Evolutionary conservation across 352 stramenopile species (phyloP).

Genomic region (Phytophthora pseudosyringae): DNA sequence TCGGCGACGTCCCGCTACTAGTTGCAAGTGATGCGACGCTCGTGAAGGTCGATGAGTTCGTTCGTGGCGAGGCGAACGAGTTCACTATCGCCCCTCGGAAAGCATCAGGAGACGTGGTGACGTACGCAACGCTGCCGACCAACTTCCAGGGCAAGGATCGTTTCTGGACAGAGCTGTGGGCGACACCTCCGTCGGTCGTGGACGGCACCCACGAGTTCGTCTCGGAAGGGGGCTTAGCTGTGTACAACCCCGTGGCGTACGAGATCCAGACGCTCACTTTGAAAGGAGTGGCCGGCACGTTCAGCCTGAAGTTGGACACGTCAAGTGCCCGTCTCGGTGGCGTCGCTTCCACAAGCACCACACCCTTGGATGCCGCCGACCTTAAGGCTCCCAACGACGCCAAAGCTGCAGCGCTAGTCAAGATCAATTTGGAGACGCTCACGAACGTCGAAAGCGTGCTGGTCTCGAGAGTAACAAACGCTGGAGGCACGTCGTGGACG

Average conservation of each 20-base stretch:
- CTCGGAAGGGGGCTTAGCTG: slow-evolving; percentile 89
- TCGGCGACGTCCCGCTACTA: slow-evolving; percentile 84
- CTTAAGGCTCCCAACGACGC: slow-evolving; percentile 49
- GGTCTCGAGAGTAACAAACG: slow-evolving; percentile 63
- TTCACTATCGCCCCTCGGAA: slow-evolving; percentile 96
- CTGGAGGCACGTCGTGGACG: slow-evolving; percentile 48
- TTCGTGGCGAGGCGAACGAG: slow-evolving; percentile 95
- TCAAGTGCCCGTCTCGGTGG: slow-evolving; percentile 57
- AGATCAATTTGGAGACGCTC: slow-evolving; percentile 84
- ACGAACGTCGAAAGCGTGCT: slow-evolving; percentile 84
- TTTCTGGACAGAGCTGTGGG: slow-evolving; percentile 97
- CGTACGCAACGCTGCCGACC: slow-evolving; percentile 76
- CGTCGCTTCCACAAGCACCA: slow-evolving; percentile 46
- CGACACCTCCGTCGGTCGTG: slow-evolving; percentile 69
- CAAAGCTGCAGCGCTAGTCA: slow-evolving; percentile 72
- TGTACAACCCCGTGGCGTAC: slow-evolving; percentile 92
- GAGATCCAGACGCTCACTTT: slow-evolving; percentile 92
- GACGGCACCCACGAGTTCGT: slow-evolving; percentile 93
- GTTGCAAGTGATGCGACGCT: slow-evolving; percentile 50
- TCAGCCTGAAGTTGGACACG: slow-evolving; percentile 84
- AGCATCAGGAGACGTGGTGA: slow-evolving; percentile 89
- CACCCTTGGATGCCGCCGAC: slow-evolving; percentile 50
- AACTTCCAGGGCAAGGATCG: slow-evolving; percentile 92
- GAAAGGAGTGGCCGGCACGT: slow-evolving; percentile 57
- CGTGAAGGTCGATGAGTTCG: slow-evolving; percentile 85